Conservation (phyloP, 139 green algal genomes). For the Yamagishiella unicocca region DNA sequence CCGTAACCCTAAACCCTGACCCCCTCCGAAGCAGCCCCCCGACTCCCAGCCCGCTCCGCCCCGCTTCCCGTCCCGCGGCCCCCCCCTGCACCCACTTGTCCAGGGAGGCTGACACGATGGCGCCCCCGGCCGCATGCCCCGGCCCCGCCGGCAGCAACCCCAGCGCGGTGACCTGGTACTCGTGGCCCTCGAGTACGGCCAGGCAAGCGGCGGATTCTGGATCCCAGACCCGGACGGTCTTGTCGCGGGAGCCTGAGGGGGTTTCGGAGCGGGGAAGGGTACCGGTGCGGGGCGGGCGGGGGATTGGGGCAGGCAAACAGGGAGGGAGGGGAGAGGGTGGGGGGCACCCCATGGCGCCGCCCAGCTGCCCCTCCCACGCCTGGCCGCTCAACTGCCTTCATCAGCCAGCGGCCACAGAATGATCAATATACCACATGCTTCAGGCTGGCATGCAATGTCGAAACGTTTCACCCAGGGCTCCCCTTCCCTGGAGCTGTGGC, state of each 20-base stretch:
- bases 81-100: conserved; percentile 74
- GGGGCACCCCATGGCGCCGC: too few relatives aligned
- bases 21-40: neutral
- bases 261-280: too few relatives aligned
- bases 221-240: conserved; percentile 89
- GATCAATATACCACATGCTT: too few relatives aligned
- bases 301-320: too few relatives aligned
- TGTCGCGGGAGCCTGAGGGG: conserved; percentile 85
- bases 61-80: neutral
- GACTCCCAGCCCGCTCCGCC: neutral
- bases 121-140: conserved; percentile 8
- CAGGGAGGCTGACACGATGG: conserved; percentile 85
- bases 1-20: neutral
- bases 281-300: too few relatives aligned
- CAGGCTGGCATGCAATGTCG: too few relatives aligned
- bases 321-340: too few relatives aligned
- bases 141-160: conserved; percentile 66
- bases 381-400: too few relatives aligned
- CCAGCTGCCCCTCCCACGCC: too few relatives aligned
- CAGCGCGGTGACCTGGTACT: conserved; percentile 88
- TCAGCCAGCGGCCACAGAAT: too few relatives aligned
- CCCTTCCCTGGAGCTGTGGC: neutral
- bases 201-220: conserved; percentile 43
- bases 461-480: too few relatives aligned
- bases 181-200: conserved; percentile 79